phyloP scores from a whole-genome alignment of 2,329 filamentous ascomycete genomes.

The Zymoseptoria brevis region DNA sequence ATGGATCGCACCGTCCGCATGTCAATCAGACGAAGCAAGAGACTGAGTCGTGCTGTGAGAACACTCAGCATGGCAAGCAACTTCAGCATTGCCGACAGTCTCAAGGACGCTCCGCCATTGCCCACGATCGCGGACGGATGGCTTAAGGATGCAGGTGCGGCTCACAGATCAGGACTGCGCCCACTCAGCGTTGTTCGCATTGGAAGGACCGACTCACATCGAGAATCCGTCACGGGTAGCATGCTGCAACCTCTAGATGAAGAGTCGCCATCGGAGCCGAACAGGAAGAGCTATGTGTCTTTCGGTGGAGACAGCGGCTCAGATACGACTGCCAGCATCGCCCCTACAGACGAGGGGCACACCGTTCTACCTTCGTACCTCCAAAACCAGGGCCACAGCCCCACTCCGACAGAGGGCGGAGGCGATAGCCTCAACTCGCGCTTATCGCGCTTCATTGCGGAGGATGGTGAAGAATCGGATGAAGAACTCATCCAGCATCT shows the following conservation, averaged over 20 bases:
- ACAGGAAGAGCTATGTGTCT: conserved; percentile 93
- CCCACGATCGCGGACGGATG: conserved; percentile 93
- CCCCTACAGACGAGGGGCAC: conserved; percentile 69
- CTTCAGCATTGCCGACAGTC: conserved; percentile 82
- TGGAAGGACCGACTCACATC: conserved; percentile 54
- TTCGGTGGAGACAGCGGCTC: conserved; percentile 65
- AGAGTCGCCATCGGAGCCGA: conserved; percentile 77
- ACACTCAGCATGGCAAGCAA: conserved; percentile 91
- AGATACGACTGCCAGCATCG: conserved; percentile 57
- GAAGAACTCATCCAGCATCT: conserved; percentile 86
- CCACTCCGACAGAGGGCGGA: conserved; percentile 42
- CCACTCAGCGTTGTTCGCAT: conserved; percentile 55
- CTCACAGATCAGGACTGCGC: conserved; percentile 41
- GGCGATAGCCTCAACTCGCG: conserved; percentile 67
- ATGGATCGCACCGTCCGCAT: conserved; percentile 93
- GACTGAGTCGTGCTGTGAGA: conserved; percentile 86
- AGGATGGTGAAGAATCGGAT: conserved; percentile 87
- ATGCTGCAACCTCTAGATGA: conserved; percentile 85
- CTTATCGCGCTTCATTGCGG: conserved; percentile 75
- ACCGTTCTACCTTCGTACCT: conserved; percentile 69
- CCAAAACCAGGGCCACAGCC: conserved; percentile 66
- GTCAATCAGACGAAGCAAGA: conserved; percentile 81
- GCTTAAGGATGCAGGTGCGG: conserved; percentile 56
- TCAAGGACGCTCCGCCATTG: conserved; percentile 88
- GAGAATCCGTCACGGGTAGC: conserved; percentile 83